Evolutionary conservation across 768 basidiomycete species (phyloP), one percentile per base, ranked within the genome.

Genomic region (Boletus rubroflammeus): DNA sequence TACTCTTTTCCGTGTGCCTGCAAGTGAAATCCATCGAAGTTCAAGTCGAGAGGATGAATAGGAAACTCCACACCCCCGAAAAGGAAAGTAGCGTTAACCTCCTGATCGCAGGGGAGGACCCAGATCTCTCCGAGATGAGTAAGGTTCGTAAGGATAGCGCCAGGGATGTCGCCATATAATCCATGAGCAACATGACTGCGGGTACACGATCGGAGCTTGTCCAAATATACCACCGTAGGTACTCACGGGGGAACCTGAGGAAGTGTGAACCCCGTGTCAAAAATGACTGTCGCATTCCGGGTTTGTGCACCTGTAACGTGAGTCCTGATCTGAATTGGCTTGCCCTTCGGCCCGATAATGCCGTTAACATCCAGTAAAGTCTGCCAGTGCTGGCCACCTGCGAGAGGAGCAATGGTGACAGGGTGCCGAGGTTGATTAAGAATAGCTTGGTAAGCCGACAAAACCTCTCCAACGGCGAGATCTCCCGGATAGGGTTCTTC

Each of bases 211-310:
- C 54, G 57, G 60, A 62, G 28, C 44, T 54, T 38, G 56, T 54
- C 29, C 46, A 49, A 46, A 62, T 35, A 59, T 28, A 26, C 51
- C 19, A 39, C 17, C 3, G 11, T 19, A 45, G 3, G 11, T n/a
- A 29, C 73, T 43, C 64, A 81, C 81, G 72, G 58, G 47, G 83
- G 75, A 36, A 87, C 75, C 63, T 88, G 86, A 13, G 84, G 79
- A 3, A 88, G 72, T 0, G 84, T 77, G 66, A 85, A 88, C 0
- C 88, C 88, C 5, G 84, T 83, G 63, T 90, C 88, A 29, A 89
- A 71, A 3, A 90, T 74, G 5, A 79, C 80, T 2, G 84, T 85
- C 8, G 81, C 71, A 58, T 82, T 82, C 15, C 71, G 70, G 10
- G 68, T 69, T 43, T 78, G 68, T 26, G 70, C 67, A 29, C 75